Conservation (phyloP, 2,329 filamentous ascomycete genomes). For the Colletotrichum tropicicola region DNA sequence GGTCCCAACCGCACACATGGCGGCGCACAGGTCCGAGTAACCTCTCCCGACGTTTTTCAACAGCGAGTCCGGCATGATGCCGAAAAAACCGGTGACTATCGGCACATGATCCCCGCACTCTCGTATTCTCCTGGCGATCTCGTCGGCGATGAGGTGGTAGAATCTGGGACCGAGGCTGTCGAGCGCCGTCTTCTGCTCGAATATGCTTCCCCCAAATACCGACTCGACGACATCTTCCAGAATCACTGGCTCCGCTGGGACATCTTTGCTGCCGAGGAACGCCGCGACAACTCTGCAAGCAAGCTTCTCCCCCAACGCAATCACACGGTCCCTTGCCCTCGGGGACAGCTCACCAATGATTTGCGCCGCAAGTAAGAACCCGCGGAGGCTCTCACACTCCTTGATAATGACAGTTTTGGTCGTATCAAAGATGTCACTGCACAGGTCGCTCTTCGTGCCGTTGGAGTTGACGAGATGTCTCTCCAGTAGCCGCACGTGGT, state of each 20-base stretch:
- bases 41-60: conserved; percentile 89
- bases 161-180: conserved; percentile 73
- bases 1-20: conserved; percentile 87
- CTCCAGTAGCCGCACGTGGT: conserved; percentile 16
- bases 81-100: conserved; percentile 95
- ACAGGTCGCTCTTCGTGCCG: conserved; percentile 81
- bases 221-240: conserved; percentile 74
- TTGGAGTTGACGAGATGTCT: conserved; percentile 71
- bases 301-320: conserved; percentile 95
- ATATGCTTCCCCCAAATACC: conserved; percentile 87
- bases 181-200: conserved; percentile 73
- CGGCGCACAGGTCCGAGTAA: conserved; percentile 96
- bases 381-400: conserved; percentile 83
- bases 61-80: conserved; percentile 88
- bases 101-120: conserved; percentile 75
- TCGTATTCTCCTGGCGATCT: conserved; percentile 70
- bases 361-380: conserved; percentile 72
- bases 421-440: conserved; percentile 80
- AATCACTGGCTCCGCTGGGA: conserved; percentile 38
- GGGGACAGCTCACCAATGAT: conserved; percentile 80
- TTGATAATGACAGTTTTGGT: conserved; percentile 69
- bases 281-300: conserved; percentile 93
- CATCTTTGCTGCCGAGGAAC: conserved; percentile 76
- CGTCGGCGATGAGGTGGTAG: conserved; percentile 70
- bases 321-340: conserved; percentile 83